Base-by-base conservation (phyloP, 2,329 filamentous ascomycete genomes). In the Talaromyces sp. region DNA sequence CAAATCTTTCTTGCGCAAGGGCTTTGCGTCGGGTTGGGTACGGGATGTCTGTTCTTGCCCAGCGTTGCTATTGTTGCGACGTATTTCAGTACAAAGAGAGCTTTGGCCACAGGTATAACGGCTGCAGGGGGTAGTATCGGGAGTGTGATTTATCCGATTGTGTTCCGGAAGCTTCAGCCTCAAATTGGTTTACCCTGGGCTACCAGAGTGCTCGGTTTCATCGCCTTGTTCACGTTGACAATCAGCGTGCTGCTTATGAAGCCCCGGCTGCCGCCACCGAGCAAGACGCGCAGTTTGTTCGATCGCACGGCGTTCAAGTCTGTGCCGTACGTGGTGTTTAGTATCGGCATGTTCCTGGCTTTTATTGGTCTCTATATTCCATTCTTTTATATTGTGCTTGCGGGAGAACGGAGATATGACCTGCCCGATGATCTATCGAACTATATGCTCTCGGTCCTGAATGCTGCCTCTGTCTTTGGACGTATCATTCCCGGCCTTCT, bases 361-460 rank as follows among this genome's bases (percentile, higher is more conserved):
- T 40, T 40, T 40, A 40, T n/a, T n/a, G 37, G 37, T 40, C 35
- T 37, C 12, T 40, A 50, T 3, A 25, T 33, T 28, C 46, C 33
- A 5, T 58, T 75, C 25, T 75, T 75, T 62, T 74, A 71, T 60
- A 63, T 75, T 25, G 65, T 70, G 3, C 66, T 65, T 4, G 72
- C 71, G 54, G 70, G 69, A 1, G 60, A 70, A 2, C 21, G 59
- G 5, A 62, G 66, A 3, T 70, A 67, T 2, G 67, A 70, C 62
- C 55, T 59, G 16, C 46, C 63, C 9, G 62, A 59, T 6, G 28
- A 61, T 18, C 62, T 73, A 33, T 67, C 70, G 1, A 88, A 86
- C 67, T 91, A 89, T 69, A 79, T 90, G 14, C 75, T 91, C 3
- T 82, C 88, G 1, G 85, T 91, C 63, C 79, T 90, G 67, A 91